Base-by-base conservation (phyloP, 345 rosid species). In the Trapa bicornis region DNA sequence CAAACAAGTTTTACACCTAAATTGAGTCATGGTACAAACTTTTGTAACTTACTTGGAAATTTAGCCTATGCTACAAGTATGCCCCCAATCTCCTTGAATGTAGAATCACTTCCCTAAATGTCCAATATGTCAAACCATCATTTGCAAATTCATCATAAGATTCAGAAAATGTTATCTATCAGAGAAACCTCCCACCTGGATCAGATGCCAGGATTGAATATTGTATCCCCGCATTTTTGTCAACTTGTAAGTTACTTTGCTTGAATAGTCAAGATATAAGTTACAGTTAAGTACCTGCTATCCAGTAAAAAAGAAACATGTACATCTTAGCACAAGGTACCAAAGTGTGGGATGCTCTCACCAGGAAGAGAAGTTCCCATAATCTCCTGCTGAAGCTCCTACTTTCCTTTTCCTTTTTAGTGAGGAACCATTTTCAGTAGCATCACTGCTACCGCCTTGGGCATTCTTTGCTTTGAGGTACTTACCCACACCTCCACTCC, bases 361-460 rank as follows among this genome's bases (percentile, higher is more conserved):
- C 96, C 96, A 94, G 63, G 82, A 68, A 66, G 97, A 94, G 78
- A 94, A 91, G 78, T 91, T 85, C 65, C 79, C 83, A 68, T 83
- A 93, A 71, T 78, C 91, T 71, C 81, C 80, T 5, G 69, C 69
- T 33, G 89, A 69, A 67, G 60, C 76, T 61, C 80, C 77, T 52
- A 76, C 77, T 76, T 91, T 91, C 54, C 96, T 76, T 75, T 89
- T 94, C 87, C 87, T 94, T 65, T 52, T 47, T 66, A 80, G 38
- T 37, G 68, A 76, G 47, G 75, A 66, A 65, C 64, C 73, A 64
- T 75, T 73, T 53, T 82, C 61, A 48, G 72, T 52, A 70, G 69
- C 86, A 42, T 70, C 48, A 48, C 79, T 81, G 12, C 82, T 39
- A 66, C 81, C 85, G 22, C 65, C 69, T 70, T 45, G 76, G 67